Conservation (phyloP, 2,329 filamentous ascomycete species). For the Botrytis squamosa region DNA sequence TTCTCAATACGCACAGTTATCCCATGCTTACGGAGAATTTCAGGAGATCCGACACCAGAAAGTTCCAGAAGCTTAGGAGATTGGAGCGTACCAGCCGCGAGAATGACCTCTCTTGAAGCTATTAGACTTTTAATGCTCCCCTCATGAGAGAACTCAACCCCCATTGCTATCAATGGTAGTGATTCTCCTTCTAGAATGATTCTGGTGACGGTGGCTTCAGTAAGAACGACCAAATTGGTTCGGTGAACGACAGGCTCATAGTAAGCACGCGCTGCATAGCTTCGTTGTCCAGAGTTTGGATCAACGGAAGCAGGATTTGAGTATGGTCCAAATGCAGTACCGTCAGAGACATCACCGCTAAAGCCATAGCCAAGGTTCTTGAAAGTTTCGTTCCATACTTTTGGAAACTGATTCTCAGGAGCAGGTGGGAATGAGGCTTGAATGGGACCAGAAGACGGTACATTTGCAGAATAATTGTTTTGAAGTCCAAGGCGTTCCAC, state of each 20-base stretch:
- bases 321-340: not conserved
- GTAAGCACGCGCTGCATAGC: not conserved
- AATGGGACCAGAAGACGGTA: constrained; percentile 6
- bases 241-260: not conserved
- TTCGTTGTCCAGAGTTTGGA: not conserved
- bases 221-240: not conserved
- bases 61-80: constrained; percentile 39
- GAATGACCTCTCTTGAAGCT: constrained; percentile 39
- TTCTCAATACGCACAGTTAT: constrained; percentile 28
- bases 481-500: constrained; percentile 28
- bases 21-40: constrained; percentile 26
- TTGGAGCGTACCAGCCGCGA: constrained; percentile 35
- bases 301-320: not conserved
- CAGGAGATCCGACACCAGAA: constrained; percentile 36
- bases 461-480: not conserved
- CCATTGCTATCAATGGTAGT: not conserved
- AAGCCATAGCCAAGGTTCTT: not conserved
- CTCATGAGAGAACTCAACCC: constrained; percentile 29
- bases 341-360: no score
- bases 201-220: not conserved
- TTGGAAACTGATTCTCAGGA: not conserved
- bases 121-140: constrained; percentile 25
- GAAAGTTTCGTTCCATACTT: not conserved
- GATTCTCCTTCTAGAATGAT: not conserved
- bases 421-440: not conserved